Base-by-base conservation (phyloP, 2,329 filamentous ascomycete species). In the Monosporascus sp. region DNA sequence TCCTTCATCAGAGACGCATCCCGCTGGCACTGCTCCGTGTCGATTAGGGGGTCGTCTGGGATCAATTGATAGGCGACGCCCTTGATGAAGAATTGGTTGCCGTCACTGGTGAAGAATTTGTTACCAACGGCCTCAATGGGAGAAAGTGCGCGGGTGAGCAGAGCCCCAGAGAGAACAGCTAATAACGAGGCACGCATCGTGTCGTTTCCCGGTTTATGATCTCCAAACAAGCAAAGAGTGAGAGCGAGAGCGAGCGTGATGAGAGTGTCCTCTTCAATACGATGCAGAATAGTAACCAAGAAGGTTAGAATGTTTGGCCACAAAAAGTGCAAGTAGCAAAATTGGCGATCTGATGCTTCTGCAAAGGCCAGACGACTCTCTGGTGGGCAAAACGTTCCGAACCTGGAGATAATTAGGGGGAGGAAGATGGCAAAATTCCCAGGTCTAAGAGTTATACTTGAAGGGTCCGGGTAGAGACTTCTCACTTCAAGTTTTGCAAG, bases 41-140 rank as follows among this genome's bases (percentile, higher is more conserved):
- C 81, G 60, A 89, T 73, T 57, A 96, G 81, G 48, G 90, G 91
- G 66, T 96, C 91, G 49, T 86, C 77, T 69, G 47, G 69, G 34
- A 72, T 73, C 56, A 83, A 70, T 68, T 85, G 81, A 62, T 93
- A 93, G 50, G 89, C 87, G 63, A 94, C 78, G 57, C 88, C 89
- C 74, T 92, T 94, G 70, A 94, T 80, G 70, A 84, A 94, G 77
- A 89, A 95, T 67, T 95, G 90, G 34, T 84, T 78, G 58, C 90
- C 90, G 68, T 92, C 83, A 63, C 82, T 83, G 60, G 84, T 85
- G 75, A 95, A 96, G 76, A 96, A 90, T 72, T 95, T 96, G 74
- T 86, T 85, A 49, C 90, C 90, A 51, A 86, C 81, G 20, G 74
- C 71, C 49, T 76, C 73, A 54, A 84, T 74, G 24, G 75, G 73